Evolutionary conservation across 106 monocot genomes (phyloP).

Genomic region (Amphibolis antarctica): DNA sequence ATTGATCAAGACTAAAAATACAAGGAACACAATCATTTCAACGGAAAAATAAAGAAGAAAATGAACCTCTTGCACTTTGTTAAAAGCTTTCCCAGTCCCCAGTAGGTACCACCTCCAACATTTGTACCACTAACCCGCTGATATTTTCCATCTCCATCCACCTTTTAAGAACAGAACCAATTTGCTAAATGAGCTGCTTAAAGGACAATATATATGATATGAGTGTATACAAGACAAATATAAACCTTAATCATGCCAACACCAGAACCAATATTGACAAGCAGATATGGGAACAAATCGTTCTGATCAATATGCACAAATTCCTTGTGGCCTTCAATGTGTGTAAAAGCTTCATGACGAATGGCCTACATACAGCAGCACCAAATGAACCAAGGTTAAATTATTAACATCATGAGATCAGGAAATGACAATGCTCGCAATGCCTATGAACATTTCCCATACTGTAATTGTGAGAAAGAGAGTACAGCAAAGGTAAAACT

Average conservation of each 20-base stretch:
- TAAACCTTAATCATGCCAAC: slow-evolving; percentile 98
- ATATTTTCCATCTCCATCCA: slow-evolving; percentile 90
- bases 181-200: neutral
- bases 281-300: slow-evolving; percentile 95
- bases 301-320: slow-evolving; percentile 94
- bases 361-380: slow-evolving; percentile 42
- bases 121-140: slow-evolving; percentile 97
- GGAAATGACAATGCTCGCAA: neutral
- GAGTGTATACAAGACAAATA: neutral
- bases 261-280: slow-evolving; percentile 97
- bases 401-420: neutral
- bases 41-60: neutral
- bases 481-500: too few species aligned
- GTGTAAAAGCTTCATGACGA: slow-evolving; percentile 98
- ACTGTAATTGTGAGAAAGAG: too few species aligned
- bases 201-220: neutral
- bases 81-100: slow-evolving; percentile 86
- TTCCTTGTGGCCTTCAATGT: slow-evolving; percentile 94
- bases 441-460: neutral
- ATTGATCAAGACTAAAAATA: neutral
- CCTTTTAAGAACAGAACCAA: slow-evolving; percentile 21
- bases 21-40: neutral
- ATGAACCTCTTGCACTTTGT: slow-evolving; percentile 92
- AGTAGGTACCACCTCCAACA: slow-evolving; percentile 97
- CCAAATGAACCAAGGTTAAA: neutral